These are phyloP conservation scores for Hypericum perforatum DNA, from an alignment of 345 rosid genomes.

Conservation along the genomic window DNA sequence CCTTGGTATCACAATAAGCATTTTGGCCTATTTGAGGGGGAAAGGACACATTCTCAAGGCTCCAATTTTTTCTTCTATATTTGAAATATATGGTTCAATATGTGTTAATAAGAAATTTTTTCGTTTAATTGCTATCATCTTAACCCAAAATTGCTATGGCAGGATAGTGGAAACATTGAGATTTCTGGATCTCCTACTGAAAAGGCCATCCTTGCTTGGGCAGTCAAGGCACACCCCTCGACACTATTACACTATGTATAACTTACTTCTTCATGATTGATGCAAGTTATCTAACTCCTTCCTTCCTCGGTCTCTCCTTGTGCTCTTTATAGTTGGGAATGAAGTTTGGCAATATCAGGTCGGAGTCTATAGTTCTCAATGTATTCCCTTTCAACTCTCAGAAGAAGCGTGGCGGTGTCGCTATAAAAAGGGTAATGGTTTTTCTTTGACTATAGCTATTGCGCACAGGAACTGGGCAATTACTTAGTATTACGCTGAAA, in stretches of 20 bases:
- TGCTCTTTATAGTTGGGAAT: constrained; percentile 63
- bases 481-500: neutral
- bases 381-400: constrained; percentile 95
- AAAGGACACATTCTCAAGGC: no score
- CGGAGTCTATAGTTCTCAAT: constrained; percentile 64
- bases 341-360: constrained; percentile 64
- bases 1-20: no score
- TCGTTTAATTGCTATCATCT: neutral
- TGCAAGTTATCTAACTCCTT: constrained; percentile 11
- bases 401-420: constrained; percentile 98
- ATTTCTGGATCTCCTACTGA: constrained; percentile 95
- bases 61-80: no score
- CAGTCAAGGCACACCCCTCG: constrained; percentile 50
- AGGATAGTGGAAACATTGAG: constrained; percentile 81
- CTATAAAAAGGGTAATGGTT: constrained; percentile 48
- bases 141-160: constrained; percentile 12
- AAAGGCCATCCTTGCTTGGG: constrained; percentile 96
- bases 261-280: neutral
- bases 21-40: no score
- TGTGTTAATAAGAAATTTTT: neutral
- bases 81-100: no score
- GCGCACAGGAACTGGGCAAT: no score
- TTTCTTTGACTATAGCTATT: constrained; percentile 9
- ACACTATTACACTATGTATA: constrained; percentile 8
- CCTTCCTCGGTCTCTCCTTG: neutral